phyloP scores from a whole-genome alignment of 768 basidiomycete genomes.

The Hygrocybe punicea region DNA sequence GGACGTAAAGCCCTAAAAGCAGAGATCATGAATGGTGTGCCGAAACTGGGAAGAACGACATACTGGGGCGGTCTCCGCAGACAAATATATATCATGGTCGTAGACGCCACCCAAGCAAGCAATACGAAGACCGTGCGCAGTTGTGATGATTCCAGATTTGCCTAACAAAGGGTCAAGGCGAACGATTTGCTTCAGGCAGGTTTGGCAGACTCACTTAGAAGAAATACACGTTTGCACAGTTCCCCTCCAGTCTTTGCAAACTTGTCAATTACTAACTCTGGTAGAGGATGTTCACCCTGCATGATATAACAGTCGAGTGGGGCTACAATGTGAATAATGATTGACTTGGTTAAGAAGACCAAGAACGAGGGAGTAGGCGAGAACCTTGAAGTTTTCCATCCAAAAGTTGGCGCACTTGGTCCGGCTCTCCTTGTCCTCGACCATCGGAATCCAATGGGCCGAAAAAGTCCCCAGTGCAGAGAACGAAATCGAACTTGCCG shows the following conservation, averaged over 20 bases:
- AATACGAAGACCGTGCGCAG: slow-evolving; percentile 75
- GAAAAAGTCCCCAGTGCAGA: slow-evolving; percentile 87
- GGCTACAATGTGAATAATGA: slow-evolving; percentile 47
- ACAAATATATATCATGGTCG: slow-evolving; percentile 55
- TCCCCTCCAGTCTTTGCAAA: slow-evolving; percentile 76
- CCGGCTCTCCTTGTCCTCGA: slow-evolving; percentile 36
- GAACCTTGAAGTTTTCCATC: slow-evolving; percentile 65
- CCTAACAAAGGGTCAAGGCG: slow-evolving; percentile 40
- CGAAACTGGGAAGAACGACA: slow-evolving; percentile 21
- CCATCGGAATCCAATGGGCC: slow-evolving; percentile 44
- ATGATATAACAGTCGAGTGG: slow-evolving; percentile 92
- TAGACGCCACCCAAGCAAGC: slow-evolving; percentile 82
- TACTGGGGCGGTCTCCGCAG: slow-evolving; percentile 64
- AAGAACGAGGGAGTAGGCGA: slow-evolving; percentile 12
- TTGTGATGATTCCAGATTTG: slow-evolving; percentile 79
- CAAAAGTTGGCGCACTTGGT: slow-evolving; percentile 59
- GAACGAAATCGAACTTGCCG: slow-evolving; percentile 83
- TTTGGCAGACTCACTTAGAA: slow-evolving; percentile 70
- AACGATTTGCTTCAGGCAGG: no score
- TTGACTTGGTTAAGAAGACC: slow-evolving; percentile 11
- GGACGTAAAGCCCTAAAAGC: slow-evolving; percentile 63
- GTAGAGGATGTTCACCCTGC: slow-evolving; percentile 77
- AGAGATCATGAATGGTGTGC: neutral
- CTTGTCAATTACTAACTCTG: slow-evolving; percentile 67
- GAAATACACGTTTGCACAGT: slow-evolving; percentile 76